Evolutionary conservation across 257 asterid species (phyloP), one percentile per base, ranked within the genome.

Genomic region (Galeopsis tetrahit): DNA sequence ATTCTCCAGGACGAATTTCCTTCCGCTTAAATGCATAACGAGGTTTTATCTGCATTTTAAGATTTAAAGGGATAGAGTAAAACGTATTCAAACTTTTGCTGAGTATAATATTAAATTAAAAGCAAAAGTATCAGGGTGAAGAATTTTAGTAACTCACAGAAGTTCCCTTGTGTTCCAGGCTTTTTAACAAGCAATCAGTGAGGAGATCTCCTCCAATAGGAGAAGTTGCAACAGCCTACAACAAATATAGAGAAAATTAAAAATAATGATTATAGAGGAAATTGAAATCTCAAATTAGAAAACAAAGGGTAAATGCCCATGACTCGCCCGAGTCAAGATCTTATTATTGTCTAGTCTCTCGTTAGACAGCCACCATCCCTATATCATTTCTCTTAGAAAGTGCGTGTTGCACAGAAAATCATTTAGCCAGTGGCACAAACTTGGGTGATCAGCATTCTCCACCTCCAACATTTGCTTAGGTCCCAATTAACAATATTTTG

Each of bases 191-290:
- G 87, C 98, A 88, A 78, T 95, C 97, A 43, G 92, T 92, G 57
- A 92, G 91, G 65, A 95, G 67, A 53, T 90, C 99, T 76, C 98
- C 99, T 68, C 99, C 97, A 73, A 95, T 81, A 80, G 96, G 96
- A 78, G 99, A 95, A 66, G 93, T 82, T 49, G 88, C 76, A 63
- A 95, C 96, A 57, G 98, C 99, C 99, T 95, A 76, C 21, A 40
- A 43, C 60, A 82, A 80, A 66, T 76, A 39, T 36, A 59, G 21
- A 63, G 63, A 80, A 10, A 68, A 62, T 55, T 55, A 9, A 28
- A 66, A 56, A 15, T 69, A n/a, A 57, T 49, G 42, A 51, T 35
- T 65, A 21, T 21, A 21, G 28, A 21, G 72, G 49, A 39, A 64
- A 48, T 17, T 43, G 46, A 48, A 63, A n/a, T n/a, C n/a, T n/a